Evolutionary conservation across 148 eudicot species (phyloP).

Genomic region (Camellia granthamiana): DNA sequence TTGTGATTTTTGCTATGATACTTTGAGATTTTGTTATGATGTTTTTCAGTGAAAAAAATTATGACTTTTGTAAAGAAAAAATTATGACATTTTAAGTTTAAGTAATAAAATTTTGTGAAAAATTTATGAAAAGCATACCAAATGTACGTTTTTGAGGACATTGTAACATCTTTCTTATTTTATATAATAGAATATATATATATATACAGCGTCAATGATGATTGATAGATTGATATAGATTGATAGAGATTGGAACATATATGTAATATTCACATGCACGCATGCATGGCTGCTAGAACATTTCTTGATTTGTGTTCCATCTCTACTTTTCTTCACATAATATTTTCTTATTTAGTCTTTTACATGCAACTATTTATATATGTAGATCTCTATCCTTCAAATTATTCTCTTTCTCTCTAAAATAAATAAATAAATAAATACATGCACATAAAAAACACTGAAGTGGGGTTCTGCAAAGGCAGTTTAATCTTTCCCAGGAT

Average conservation of each 20-base stretch:
- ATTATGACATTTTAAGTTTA: no score
- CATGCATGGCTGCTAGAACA: constrained; percentile 6
- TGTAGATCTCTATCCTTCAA: constrained; percentile 4
- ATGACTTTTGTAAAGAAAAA: no score
- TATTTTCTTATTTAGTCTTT: constrained; percentile 8
- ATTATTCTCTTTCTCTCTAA: not conserved
- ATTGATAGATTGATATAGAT: not conserved
- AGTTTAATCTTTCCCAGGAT: constrained; percentile 17
- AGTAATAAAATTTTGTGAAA: no score
- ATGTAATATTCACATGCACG: not conserved
- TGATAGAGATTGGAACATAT: not conserved
- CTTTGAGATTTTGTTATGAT: no score
- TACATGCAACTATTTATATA: not conserved
- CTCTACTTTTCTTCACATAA: constrained; percentile 1
- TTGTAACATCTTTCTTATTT: no score
- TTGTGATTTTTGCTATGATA: no score
- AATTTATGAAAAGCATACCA: no score
- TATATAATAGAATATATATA: no score
- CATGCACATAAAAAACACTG: constrained; percentile 5
- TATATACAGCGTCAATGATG: not conserved
- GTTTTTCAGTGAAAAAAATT: no score
- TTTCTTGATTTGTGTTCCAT: constrained; percentile 4
- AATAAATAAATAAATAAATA: constrained; percentile 1
- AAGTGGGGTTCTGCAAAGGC: constrained; percentile 24
- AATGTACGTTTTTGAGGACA: no score